Percentiles rank a stretch among this genome's conserved stretches.
Evolutionary conservation across 495 filamentous ascomycete genomes (phyloP).

Genomic region (Penicillium samsonianum): DNA sequence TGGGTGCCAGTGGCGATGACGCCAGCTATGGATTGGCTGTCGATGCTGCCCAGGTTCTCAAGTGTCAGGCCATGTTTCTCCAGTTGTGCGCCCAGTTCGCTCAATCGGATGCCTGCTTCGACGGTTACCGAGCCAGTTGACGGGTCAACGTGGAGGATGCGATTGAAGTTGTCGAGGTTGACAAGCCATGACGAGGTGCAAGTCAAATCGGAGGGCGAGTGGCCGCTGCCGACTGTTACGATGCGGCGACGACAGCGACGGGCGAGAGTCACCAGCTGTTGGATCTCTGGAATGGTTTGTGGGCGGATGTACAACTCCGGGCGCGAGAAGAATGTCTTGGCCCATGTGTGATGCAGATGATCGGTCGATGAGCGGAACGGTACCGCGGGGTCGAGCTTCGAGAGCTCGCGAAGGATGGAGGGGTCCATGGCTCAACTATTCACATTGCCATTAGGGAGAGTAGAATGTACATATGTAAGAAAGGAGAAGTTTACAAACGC

Average conservation of each 20-base stretch:
- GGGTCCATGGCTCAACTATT: constrained; percentile 44
- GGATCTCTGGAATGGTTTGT: constrained; percentile 72
- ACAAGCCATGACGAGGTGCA: constrained; percentile 94
- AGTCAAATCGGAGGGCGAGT: constrained; percentile 90
- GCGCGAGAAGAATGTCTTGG: constrained; percentile 80
- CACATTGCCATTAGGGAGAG: constrained; percentile 11
- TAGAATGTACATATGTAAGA: neutral
- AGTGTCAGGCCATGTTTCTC: constrained; percentile 75
- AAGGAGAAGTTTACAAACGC: neutral
- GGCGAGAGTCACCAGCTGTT: constrained; percentile 79
- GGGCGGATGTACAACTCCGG: constrained; percentile 91
- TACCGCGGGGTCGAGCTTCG: constrained; percentile 56
- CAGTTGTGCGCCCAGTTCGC: constrained; percentile 65
- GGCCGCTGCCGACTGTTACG: constrained; percentile 78
- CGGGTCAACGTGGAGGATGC: constrained; percentile 66
- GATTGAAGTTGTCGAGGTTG: constrained; percentile 82
- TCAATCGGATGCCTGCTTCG: constrained; percentile 81
- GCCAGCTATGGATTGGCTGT: constrained; percentile 89
- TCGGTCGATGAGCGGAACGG: constrained; percentile 73
- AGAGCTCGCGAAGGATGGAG: constrained; percentile 52
- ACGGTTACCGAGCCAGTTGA: constrained; percentile 67
- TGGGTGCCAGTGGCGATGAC: constrained; percentile 93
- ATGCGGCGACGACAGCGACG: constrained; percentile 77
- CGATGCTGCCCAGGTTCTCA: constrained; percentile 90
- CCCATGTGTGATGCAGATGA: constrained; percentile 93